A percentile compares a stretch with the other conserved stretches of the same genome.
Conservation (phyloP, 75 land plant genomes). For the Cryptomeria japonica region DNA sequence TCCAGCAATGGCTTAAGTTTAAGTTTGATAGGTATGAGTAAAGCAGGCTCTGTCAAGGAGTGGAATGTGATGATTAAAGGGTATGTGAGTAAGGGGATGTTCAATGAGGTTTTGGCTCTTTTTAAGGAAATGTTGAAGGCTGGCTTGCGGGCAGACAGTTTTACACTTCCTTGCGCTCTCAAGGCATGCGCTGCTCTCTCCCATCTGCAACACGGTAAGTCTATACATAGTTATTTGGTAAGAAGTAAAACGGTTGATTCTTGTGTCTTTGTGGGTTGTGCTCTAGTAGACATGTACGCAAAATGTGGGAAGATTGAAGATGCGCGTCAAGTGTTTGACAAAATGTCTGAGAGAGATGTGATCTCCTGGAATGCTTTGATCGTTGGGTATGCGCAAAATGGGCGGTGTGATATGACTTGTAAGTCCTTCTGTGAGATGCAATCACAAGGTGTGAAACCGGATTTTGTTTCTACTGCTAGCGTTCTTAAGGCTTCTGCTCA, state of each 20-base stretch:
- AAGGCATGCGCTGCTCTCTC: not conserved
- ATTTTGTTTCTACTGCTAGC: slow-evolving; percentile 4
- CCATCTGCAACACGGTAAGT: slow-evolving; percentile 10
- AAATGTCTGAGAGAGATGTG: slow-evolving; percentile 14
- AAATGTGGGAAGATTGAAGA: slow-evolving; percentile 17
- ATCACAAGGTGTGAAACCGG: not conserved
- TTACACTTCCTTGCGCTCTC: not conserved
- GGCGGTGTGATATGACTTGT: not conserved
- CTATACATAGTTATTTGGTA: slow-evolving; percentile 12
- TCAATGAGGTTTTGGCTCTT: not conserved
- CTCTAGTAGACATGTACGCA: slow-evolving; percentile 21
- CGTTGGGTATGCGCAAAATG: slow-evolving; percentile 9
- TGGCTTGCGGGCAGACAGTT: not conserved
- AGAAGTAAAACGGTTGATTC: slow-evolving; percentile 15
- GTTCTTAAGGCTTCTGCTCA: slow-evolving; percentile 12
- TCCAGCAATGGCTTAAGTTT: too few relatives aligned
- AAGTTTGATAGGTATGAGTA: too few relatives aligned
- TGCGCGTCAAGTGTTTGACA: slow-evolving; percentile 26
- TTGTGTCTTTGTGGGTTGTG: slow-evolving; percentile 9
- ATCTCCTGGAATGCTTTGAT: slow-evolving; percentile 30
- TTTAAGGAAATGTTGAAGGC: not conserved
- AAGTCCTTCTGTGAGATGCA: not conserved
- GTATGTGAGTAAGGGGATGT: not conserved
- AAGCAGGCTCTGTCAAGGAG: too few relatives aligned
- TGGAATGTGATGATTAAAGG: not conserved